Conservation (phyloP, 108 stramenopile genomes). For the Pseudonitzschia multistriata region DNA sequence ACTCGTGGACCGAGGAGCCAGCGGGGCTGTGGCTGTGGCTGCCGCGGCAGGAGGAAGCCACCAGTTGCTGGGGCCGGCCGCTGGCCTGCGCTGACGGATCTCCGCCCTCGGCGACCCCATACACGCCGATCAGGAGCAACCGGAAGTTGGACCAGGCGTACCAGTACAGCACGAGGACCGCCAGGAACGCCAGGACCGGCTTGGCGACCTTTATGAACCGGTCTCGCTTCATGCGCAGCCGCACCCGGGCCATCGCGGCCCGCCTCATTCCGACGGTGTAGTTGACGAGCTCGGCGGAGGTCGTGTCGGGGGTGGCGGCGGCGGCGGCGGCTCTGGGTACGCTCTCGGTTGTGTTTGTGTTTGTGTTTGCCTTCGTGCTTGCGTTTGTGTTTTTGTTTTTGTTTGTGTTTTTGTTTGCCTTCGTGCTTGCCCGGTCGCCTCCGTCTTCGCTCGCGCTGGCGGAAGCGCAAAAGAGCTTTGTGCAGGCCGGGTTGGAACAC, state of each 20-base stretch:
- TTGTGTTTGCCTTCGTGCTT: too few relatives aligned
- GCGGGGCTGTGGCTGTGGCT: neutral
- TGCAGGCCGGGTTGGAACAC: neutral
- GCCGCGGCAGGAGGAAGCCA: neutral
- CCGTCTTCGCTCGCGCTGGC: too few relatives aligned
- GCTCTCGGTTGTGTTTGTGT: neutral
- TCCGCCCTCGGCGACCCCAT: too few relatives aligned
- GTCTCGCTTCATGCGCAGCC: conserved; percentile 13
- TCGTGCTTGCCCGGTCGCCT: too few relatives aligned
- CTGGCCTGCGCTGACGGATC: too few relatives aligned
- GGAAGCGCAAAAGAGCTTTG: neutral
- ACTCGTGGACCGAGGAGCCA: neutral
- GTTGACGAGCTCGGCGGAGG: conserved; percentile 29
- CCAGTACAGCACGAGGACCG: conserved; percentile 13
- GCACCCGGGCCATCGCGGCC: conserved; percentile 27
- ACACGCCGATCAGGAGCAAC: neutral
- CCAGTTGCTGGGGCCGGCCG: too few relatives aligned
- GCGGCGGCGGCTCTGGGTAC: neutral
- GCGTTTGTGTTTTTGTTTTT: too few relatives aligned
- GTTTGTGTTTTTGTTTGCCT: too few relatives aligned
- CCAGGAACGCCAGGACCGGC: conserved; percentile 16
- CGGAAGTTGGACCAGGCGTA: conserved; percentile 6
- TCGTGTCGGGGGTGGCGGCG: neutral
- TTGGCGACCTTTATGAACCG: conserved; percentile 18
- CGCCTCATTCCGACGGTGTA: conserved; percentile 31